Conservation (phyloP, 179 eudicot species). For the Spergularia azorica region DNA sequence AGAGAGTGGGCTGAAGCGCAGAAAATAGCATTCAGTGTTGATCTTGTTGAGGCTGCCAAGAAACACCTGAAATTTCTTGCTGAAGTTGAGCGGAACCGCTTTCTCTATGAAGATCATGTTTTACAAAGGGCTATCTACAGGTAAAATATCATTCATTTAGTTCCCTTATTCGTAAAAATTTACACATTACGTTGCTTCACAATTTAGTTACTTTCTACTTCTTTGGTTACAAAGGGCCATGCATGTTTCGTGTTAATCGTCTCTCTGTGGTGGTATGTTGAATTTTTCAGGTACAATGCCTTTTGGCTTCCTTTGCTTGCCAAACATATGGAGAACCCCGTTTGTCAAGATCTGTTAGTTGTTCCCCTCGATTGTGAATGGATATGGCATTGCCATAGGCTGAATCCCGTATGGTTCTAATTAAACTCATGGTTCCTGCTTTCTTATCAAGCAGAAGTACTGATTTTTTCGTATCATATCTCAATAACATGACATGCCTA, state of each 20-base stretch:
- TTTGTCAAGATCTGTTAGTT: conserved; percentile 64
- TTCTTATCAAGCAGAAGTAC: too few relatives aligned
- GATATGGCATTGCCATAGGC: conserved; percentile 99
- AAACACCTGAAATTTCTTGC: too few relatives aligned
- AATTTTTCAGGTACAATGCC: conserved; percentile 16
- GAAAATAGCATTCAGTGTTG: too few relatives aligned
- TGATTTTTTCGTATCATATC: too few relatives aligned
- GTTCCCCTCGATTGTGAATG: conserved; percentile 97
- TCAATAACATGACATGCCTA: background rate
- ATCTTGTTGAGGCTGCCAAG: too few relatives aligned
- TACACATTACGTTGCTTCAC: background rate
- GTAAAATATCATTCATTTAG: background rate
- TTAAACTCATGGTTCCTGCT: background rate
- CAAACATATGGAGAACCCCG: conserved; percentile 47
- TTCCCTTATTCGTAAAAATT: background rate
- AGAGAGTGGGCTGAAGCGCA: too few relatives aligned
- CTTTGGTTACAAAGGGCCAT: too few relatives aligned
- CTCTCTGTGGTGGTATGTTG: background rate
- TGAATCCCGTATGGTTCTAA: conserved; percentile 70
- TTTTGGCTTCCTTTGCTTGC: too few relatives aligned
- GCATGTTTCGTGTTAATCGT: background rate
- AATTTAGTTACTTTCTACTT: too few relatives aligned
- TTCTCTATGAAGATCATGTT: too few relatives aligned
- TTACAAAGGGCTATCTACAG: too few relatives aligned
- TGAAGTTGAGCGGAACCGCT: too few relatives aligned